phyloP scores from a whole-genome alignment of 345 rosid genomes.

The Moricandia moricandioides region DNA sequence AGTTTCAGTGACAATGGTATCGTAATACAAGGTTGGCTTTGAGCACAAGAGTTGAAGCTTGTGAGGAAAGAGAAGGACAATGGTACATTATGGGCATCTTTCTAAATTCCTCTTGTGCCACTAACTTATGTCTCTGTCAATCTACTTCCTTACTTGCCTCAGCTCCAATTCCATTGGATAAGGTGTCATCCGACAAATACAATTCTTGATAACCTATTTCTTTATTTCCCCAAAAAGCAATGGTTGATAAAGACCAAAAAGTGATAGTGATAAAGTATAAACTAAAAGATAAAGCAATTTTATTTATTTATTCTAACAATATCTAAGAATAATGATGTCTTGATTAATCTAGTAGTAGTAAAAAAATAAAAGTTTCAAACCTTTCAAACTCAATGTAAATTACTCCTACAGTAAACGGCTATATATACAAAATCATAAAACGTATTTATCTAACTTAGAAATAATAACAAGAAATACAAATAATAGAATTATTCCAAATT shows the following conservation, averaged over 20 bases:
- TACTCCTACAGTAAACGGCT: background rate
- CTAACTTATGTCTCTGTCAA: too few relatives aligned
- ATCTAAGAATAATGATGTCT: background rate
- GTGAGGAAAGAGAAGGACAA: too few relatives aligned
- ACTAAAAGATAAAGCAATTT: background rate
- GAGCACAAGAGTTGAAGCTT: too few relatives aligned
- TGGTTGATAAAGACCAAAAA: background rate
- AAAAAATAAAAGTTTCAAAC: background rate
- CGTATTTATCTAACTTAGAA: background rate
- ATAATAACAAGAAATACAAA: background rate
- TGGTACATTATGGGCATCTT: too few relatives aligned
- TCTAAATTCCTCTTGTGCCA: too few relatives aligned
- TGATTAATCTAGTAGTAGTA: background rate
- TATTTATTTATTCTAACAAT: background rate
- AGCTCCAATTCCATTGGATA: too few relatives aligned
- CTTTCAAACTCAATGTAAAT: background rate
- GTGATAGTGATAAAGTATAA: background rate
- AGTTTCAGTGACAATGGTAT: too few relatives aligned
- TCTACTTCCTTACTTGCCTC: too few relatives aligned
- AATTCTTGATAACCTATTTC: too few relatives aligned
- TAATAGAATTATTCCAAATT: background rate
- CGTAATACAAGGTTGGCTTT: too few relatives aligned
- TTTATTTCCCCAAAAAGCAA: too few relatives aligned
- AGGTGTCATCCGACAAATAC: too few relatives aligned
- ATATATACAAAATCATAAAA: background rate